Evolutionary conservation across 2,329 filamentous ascomycete genomes (phyloP).

Genomic region (Rugonectria rugulosa): DNA sequence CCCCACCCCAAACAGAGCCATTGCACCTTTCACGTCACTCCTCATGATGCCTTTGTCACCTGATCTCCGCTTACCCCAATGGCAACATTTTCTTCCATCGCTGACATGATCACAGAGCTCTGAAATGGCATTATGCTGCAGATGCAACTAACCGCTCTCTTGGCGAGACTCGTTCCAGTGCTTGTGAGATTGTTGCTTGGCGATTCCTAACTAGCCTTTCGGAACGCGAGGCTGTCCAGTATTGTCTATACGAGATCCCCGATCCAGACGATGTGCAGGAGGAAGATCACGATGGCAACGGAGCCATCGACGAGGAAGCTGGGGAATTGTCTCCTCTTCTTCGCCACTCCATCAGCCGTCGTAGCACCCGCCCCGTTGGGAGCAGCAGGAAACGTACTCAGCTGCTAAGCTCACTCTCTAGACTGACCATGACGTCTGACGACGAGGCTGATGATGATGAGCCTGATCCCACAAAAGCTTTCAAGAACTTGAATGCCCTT

Average conservation of each 20-base stretch:
- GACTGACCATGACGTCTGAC: conserved; percentile 53
- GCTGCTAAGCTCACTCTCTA: conserved; percentile 62
- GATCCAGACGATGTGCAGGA: conserved; percentile 42
- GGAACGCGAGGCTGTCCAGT: conserved; percentile 77
- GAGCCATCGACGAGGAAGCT: conserved; percentile 48
- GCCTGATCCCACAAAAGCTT: conserved; percentile 72
- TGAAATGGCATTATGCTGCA: conserved; percentile 77
- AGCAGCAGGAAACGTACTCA: conserved; percentile 55
- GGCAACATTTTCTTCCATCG: not conserved
- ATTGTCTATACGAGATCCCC: conserved; percentile 76
- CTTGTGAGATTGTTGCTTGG: conserved; percentile 84
- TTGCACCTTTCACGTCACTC: conserved; percentile 6
- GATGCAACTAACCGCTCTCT: conserved; percentile 70
- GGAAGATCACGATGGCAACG: conserved; percentile 23
- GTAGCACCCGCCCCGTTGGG: conserved; percentile 41
- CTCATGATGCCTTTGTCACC: not conserved
- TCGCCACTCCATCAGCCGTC: conserved; percentile 36
- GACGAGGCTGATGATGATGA: conserved; percentile 52
- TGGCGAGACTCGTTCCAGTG: conserved; percentile 72
- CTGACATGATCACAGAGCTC: conserved; percentile 58
- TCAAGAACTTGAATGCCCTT: conserved; percentile 82
- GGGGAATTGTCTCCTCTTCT: conserved; percentile 59
- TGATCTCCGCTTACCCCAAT: not conserved
- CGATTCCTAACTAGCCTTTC: conserved; percentile 75
- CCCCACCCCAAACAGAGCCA: not conserved